Evolutionary conservation across 306 rosid species (phyloP), one percentile per base, ranked within the genome.

Genomic region (Prosopis cineraria): DNA sequence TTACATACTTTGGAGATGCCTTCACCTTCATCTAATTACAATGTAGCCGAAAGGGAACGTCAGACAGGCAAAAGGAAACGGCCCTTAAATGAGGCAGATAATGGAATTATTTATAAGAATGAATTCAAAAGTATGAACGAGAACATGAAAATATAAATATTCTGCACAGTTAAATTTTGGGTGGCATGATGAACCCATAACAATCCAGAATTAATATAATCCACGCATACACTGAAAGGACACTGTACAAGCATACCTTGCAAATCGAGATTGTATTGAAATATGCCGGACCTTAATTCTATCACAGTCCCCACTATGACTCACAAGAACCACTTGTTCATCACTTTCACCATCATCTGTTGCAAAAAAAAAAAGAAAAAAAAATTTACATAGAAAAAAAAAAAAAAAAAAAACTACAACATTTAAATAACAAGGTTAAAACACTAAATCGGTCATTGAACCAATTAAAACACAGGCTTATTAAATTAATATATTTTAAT

Each of bases 331-430:
- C 67, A 91, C 99, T 93, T 93, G 96, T 86, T 95, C 99, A 78
- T 95, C 99, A 85, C 99, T 95, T 87, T 93, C 98, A 34, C 93
- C 98, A 79, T 93, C 97, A 72, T 91, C 98, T 95, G 97, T 55
- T 33, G 53, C n/a, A 50, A 20, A n/a, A n/a, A n/a, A n/a, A n/a
- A n/a, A 20, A 20, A 33, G 52, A 67, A 70, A 16, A 78, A 43
- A 33, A 73, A n/a, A 65, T 27, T 65, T 9, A 78, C 13, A n/a
- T n/a, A 33, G 52, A n/a, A n/a, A n/a, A n/a, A n/a, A n/a, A n/a
- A n/a, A n/a, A n/a, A 64, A 75, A 16, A 66, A 22, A 76, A 33
- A 2, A 75, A 52, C 45, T 6, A 63, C 22, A 43, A 36, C 52
- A 29, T 66, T 39, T n/a, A n/a, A n/a, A n/a, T n/a, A n/a, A n/a